Conservation (phyloP, 2,329 filamentous ascomycete genomes). For the Talaromyces sp. region DNA sequence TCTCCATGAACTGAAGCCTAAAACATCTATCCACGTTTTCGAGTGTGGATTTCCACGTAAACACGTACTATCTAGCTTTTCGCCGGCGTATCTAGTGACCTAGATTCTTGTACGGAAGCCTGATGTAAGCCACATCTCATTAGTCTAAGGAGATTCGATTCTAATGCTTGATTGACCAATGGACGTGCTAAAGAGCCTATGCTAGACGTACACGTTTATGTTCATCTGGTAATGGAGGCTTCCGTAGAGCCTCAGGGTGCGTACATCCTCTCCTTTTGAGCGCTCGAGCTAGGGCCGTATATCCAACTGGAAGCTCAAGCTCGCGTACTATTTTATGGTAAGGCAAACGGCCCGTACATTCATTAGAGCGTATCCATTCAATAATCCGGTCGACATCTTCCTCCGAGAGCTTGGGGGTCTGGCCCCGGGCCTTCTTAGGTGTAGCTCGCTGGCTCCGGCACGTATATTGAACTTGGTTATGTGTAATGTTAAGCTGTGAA, state of each 20-base stretch:
- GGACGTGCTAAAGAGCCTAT: constrained; percentile 10
- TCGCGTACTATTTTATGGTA: constrained; percentile 20
- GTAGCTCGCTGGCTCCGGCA: not conserved
- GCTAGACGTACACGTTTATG: constrained; percentile 17
- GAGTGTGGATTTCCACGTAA: not conserved
- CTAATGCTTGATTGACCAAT: not conserved
- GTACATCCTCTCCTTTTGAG: not conserved
- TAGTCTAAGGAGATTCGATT: not conserved
- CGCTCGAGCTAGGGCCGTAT: not conserved
- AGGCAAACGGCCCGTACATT: constrained; percentile 16
- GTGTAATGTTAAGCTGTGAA: not conserved
- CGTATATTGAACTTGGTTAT: not conserved
- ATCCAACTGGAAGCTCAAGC: constrained; percentile 16
- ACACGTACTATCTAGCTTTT: constrained; percentile 12
- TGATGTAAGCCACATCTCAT: constrained; percentile 20
- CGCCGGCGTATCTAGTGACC: constrained; percentile 15
- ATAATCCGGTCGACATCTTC: constrained; percentile 16
- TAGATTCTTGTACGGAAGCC: constrained; percentile 18
- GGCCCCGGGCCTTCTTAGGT: not conserved
- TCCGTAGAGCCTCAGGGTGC: constrained; percentile 14
- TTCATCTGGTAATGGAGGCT: constrained; percentile 18
- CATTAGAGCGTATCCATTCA: constrained; percentile 19
- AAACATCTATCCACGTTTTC: not conserved
- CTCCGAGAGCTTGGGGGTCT: not conserved
- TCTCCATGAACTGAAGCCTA: not conserved